Conservation (phyloP, 2,329 filamentous ascomycete genomes). For the Trichoderma brevicompactum region DNA sequence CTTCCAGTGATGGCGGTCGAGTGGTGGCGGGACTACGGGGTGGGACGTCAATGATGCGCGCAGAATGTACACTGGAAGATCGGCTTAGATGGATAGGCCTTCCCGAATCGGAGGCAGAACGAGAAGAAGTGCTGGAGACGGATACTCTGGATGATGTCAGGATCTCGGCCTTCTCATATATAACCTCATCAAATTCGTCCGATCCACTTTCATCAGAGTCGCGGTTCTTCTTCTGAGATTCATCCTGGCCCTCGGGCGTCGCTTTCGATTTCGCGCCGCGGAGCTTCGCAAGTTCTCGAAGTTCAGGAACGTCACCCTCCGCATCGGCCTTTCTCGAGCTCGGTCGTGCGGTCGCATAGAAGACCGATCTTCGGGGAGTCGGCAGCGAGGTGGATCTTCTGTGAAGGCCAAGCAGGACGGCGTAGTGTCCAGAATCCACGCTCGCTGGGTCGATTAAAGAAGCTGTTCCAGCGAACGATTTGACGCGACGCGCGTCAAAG, state of each 20-base stretch:
- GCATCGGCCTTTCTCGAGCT: conserved; percentile 3
- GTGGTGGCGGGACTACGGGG: conserved; percentile 57
- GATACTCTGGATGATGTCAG: conserved; percentile 62
- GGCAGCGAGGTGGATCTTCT: conserved; percentile 58
- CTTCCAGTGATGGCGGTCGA: conserved; percentile 54
- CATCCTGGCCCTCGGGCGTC: conserved; percentile 2
- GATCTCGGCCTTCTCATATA: conserved; percentile 63
- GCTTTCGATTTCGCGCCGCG: neutral
- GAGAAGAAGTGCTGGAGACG: conserved; percentile 56
- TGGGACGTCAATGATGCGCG: conserved; percentile 61
- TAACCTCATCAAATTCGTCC: conserved; percentile 53
- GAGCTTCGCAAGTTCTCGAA: neutral
- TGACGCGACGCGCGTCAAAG: conserved; percentile 49
- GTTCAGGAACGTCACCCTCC: neutral
- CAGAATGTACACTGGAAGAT: conserved; percentile 58
- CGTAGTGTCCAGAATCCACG: conserved; percentile 31
- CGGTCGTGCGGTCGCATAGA: conserved; percentile 27
- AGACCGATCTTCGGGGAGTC: conserved; percentile 38
- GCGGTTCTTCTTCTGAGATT: conserved; percentile 11
- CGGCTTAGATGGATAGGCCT: conserved; percentile 45
- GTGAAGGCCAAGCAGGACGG: conserved; percentile 42
- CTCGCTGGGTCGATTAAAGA: conserved; percentile 25
- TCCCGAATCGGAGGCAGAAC: conserved; percentile 53
- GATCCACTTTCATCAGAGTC: conserved; percentile 30
- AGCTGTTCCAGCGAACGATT: conserved; percentile 44